Evolutionary conservation across 75 land plant species (phyloP).

Genomic region (Pseudotsuga menziesii): DNA sequence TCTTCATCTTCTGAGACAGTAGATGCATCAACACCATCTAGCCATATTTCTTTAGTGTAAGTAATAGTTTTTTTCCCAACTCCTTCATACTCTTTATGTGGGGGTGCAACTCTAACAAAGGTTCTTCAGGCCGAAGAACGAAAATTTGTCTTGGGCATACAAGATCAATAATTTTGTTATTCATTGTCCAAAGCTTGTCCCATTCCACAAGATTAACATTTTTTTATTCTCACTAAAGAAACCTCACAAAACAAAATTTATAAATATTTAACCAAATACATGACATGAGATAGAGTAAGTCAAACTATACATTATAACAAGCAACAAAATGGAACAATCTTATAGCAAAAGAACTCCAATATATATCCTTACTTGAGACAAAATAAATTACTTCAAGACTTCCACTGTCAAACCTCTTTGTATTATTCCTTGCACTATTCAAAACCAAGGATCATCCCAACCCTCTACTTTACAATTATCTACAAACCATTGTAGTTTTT

Average conservation of each 20-base stretch:
- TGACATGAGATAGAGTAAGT: not conserved
- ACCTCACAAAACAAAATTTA: not conserved
- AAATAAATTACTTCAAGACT: conserved; percentile 79
- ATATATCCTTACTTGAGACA: conserved; percentile 54
- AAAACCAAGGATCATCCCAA: conserved; percentile 96
- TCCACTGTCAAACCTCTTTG: conserved; percentile 84
- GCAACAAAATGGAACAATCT: not conserved
- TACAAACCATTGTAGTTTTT: conserved; percentile 94
- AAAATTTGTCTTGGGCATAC: too few species aligned
- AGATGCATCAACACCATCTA: conserved; percentile 74
- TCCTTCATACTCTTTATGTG: conserved; percentile 78
- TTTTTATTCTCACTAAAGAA: conserved; percentile 89
- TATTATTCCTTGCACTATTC: conserved; percentile 82
- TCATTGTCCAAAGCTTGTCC: conserved; percentile 97
- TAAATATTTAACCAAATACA: not conserved
- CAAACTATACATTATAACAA: not conserved
- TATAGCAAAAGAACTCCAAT: not conserved
- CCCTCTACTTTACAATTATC: conserved; percentile 87
- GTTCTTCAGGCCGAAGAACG: conserved; percentile 44
- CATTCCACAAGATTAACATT: conserved; percentile 92
- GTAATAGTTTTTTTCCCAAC: conserved; percentile 86
- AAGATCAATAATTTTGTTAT: conserved; percentile 45
- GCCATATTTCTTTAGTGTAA: conserved; percentile 71
- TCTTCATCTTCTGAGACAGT: conserved; percentile 75
- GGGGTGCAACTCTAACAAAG: conserved; percentile 68